A percentile compares a stretch with the other conserved stretches of the same genome.
These are phyloP conservation scores for Eucalyptus erythrocorys DNA, from an alignment of 345 rosid species.

Conservation along the genomic window DNA sequence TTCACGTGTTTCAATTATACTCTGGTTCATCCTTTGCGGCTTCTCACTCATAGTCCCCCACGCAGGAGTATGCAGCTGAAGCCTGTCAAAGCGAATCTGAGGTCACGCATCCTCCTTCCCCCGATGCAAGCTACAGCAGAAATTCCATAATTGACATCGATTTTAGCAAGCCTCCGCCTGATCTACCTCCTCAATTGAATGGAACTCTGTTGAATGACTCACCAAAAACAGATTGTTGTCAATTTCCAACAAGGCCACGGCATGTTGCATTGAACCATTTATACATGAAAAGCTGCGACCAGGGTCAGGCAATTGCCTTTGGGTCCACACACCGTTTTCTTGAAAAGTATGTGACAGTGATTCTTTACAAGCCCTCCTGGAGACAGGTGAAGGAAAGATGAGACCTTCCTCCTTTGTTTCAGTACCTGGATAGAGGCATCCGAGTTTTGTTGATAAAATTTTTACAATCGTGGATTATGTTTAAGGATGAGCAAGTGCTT, in stretches of 20 bases:
- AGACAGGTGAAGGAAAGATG: not conserved
- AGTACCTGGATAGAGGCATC: not conserved
- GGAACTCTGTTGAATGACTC: constrained; percentile 6
- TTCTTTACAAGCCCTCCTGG: constrained; percentile 6
- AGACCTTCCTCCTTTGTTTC: not conserved
- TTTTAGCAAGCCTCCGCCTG: constrained; percentile 45
- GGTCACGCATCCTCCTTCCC: constrained; percentile 45
- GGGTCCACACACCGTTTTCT: constrained; percentile 3
- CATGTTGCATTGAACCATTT: constrained; percentile 3
- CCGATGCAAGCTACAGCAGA: constrained; percentile 38
- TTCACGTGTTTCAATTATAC: not conserved
- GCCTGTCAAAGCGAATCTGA: constrained; percentile 26
- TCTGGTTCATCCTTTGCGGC: not conserved
- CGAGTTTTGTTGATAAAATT: not conserved
- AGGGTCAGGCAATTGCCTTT: not conserved
- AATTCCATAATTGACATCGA: constrained; percentile 15
- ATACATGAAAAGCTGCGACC: not conserved
- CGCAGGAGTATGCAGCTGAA: constrained; percentile 32
- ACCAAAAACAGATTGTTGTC: not conserved
- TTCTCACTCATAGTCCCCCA: not conserved
- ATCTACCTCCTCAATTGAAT: constrained; percentile 42
- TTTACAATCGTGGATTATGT: not conserved
- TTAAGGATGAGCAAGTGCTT: not conserved
- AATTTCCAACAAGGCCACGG: constrained; percentile 16
- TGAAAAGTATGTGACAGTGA: constrained; percentile 3